Evolutionary conservation across 2,329 filamentous ascomycete genomes (phyloP).

Genomic region (Colletotrichum siamense): DNA sequence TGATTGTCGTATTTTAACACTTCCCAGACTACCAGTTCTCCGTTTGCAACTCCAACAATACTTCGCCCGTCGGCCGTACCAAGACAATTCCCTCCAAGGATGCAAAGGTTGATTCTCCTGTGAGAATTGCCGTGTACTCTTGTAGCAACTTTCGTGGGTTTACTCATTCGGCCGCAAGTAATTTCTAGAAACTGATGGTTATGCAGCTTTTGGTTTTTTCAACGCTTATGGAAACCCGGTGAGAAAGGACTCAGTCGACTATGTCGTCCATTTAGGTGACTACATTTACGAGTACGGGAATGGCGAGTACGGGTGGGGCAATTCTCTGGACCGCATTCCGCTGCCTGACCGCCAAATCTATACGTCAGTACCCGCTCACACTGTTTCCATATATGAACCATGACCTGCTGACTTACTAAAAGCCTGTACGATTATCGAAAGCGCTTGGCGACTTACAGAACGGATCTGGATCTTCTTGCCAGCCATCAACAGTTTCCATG

Average conservation of each 20-base stretch:
- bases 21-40: constrained; percentile 65
- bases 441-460: constrained; percentile 44
- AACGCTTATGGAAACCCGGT: constrained; percentile 65
- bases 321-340: constrained; percentile 56
- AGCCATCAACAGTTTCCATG: constrained; percentile 46
- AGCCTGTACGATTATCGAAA: constrained; percentile 49
- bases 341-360: constrained; percentile 57
- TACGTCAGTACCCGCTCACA: constrained; percentile 37
- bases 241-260: constrained; percentile 65
- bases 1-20: background rate
- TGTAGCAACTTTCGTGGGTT: constrained; percentile 70
- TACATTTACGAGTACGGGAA: constrained; percentile 66
- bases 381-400: background rate
- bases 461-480: constrained; percentile 45
- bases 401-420: background rate
- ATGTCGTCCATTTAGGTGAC: constrained; percentile 64
- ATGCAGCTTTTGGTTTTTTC: constrained; percentile 53
- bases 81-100: constrained; percentile 69
- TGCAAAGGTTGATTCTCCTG: constrained; percentile 55
- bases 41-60: constrained; percentile 67
- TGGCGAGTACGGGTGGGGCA: constrained; percentile 54
- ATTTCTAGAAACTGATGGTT: background rate
- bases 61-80: constrained; percentile 68
- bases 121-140: constrained; percentile 73
- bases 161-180: too few species aligned